Percentiles rank a stretch among this genome's conserved stretches.
These are phyloP conservation scores for Ustilago curta DNA, from an alignment of 1,284 basidiomycete genomes.

Conservation along the genomic window DNA sequence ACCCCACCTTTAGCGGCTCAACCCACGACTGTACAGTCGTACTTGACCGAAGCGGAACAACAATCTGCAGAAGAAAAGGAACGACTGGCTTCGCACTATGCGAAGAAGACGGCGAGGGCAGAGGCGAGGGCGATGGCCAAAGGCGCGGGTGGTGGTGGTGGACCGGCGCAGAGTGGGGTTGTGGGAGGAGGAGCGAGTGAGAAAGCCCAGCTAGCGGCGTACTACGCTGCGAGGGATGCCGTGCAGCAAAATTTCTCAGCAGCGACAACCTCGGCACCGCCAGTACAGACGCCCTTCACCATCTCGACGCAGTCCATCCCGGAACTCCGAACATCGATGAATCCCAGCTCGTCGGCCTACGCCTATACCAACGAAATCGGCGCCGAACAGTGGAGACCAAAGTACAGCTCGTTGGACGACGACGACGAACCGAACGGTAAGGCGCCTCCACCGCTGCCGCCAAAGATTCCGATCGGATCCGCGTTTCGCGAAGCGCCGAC, in stretches of 20 bases:
- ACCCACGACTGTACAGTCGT: constrained; percentile 19
- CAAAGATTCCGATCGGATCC: constrained; percentile 37
- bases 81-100: constrained; percentile 46
- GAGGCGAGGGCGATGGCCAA: constrained; percentile 33
- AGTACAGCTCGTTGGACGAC: constrained; percentile 42
- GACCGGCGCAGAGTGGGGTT: background rate
- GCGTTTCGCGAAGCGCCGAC: background rate
- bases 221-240: constrained; percentile 47
- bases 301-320: constrained; percentile 2
- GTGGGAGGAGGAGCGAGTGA: constrained; percentile 19
- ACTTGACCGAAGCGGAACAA: constrained; percentile 46
- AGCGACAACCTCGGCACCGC: background rate
- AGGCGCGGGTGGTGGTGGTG: background rate
- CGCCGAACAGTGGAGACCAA: constrained; percentile 22
- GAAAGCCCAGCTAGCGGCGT: constrained; percentile 49
- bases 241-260: constrained; percentile 25
- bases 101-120: constrained; percentile 34
- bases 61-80: constrained; percentile 46
- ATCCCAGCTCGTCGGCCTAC: background rate
- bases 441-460: constrained; percentile 33
- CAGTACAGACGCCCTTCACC: background rate
- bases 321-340: background rate
- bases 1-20: constrained; percentile 9
- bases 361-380: background rate
- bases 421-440: background rate